These are phyloP conservation scores for Ormosia emarginata DNA, from an alignment of 306 rosid genomes.

Conservation along the genomic window DNA sequence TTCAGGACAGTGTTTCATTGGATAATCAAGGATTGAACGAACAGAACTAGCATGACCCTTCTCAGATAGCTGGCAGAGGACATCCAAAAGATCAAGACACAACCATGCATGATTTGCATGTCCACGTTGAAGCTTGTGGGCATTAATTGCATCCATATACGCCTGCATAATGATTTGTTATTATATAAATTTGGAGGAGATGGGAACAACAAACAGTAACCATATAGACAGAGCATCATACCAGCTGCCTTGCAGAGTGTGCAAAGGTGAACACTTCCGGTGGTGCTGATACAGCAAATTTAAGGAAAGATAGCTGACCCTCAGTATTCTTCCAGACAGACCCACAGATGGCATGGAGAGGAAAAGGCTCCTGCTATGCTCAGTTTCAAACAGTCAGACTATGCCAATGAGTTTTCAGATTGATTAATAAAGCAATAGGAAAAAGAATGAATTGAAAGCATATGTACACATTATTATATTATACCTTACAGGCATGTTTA, in stretches of 20 bases:
- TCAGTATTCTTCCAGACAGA: constrained; percentile 94
- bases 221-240: constrained; percentile 32
- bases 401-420: background rate
- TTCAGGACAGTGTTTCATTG: constrained; percentile 90
- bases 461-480: constrained; percentile 3
- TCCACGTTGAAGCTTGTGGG: constrained; percentile 74
- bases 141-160: constrained; percentile 66
- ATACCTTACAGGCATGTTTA: constrained; percentile 75
- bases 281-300: constrained; percentile 75
- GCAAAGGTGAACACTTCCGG: constrained; percentile 83
- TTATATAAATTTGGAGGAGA: constrained; percentile 3
- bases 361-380: constrained; percentile 73
- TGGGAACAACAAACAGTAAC: constrained; percentile 14
- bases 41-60: constrained; percentile 86
- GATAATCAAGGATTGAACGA: constrained; percentile 74
- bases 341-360: constrained; percentile 90
- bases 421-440: background rate
- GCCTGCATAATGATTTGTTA: constrained; percentile 44
- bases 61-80: constrained; percentile 87
- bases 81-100: constrained; percentile 78
- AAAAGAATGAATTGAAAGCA: background rate
- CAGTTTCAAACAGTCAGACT: constrained; percentile 28
- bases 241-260: constrained; percentile 82
- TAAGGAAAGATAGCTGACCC: constrained; percentile 94
- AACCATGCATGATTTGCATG: constrained; percentile 91